phyloP scores from a whole-genome alignment of 2,329 filamentous ascomycete genomes.

The Setomelanomma holmii region DNA sequence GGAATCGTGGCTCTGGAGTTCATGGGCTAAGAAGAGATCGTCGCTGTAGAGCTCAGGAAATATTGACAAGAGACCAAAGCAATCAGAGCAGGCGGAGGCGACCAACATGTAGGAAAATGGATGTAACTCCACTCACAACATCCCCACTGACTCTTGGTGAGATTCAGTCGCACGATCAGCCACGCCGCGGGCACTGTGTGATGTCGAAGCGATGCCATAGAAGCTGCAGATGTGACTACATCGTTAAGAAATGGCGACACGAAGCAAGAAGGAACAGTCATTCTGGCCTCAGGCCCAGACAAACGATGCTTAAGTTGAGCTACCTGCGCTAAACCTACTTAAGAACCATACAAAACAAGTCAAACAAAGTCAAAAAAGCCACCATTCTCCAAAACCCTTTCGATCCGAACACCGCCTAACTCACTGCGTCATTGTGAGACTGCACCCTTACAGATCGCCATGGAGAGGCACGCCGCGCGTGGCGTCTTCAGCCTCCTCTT shows the following conservation, averaged over 20 bases:
- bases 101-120: too few relatives aligned
- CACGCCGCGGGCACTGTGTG: too few relatives aligned
- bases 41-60: too few relatives aligned
- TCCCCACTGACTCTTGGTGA: too few relatives aligned
- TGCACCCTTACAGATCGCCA: neutral
- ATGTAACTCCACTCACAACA: too few relatives aligned
- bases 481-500: neutral
- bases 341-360: slow-evolving; percentile 1
- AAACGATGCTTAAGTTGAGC: slow-evolving; percentile 8
- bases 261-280: neutral
- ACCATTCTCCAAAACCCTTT: neutral
- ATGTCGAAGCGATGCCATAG: too few relatives aligned
- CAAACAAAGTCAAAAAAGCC: neutral
- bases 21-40: too few relatives aligned
- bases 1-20: too few relatives aligned
- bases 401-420: neutral
- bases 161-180: too few relatives aligned
- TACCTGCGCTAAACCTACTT: slow-evolving; percentile 17
- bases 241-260: neutral
- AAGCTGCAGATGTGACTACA: too few relatives aligned
- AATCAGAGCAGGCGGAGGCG: too few relatives aligned
- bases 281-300: slow-evolving; percentile 18
- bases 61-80: too few relatives aligned
- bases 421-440: neutral
- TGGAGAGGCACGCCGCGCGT: neutral